phyloP scores from a whole-genome alignment of 148 eudicot genomes.

The Rhododendron vialii region DNA sequence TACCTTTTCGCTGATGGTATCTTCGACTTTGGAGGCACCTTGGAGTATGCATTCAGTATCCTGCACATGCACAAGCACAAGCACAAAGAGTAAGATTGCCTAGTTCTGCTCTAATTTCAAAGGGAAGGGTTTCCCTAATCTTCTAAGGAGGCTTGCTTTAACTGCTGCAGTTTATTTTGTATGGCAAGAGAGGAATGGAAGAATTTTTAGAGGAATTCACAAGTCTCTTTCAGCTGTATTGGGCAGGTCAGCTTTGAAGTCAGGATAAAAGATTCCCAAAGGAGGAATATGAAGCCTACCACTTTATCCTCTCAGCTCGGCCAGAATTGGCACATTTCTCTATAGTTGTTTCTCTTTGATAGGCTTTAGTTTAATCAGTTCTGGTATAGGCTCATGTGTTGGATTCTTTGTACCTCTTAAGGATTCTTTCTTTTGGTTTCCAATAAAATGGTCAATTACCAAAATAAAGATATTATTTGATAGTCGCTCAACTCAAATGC shows the following conservation, averaged over 20 bases:
- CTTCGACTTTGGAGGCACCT: slow-evolving; percentile 73
- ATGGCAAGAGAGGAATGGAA: not conserved
- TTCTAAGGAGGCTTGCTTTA: not conserved
- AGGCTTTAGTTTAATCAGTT: not conserved
- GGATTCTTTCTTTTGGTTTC: not conserved
- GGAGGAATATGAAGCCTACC: not conserved
- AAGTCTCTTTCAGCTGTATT: not conserved
- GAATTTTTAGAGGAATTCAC: not conserved
- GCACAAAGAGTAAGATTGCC: not conserved
- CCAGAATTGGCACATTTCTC: not conserved
- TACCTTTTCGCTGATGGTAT: slow-evolving; percentile 61
- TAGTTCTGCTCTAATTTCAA: not conserved
- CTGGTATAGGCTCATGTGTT: not conserved
- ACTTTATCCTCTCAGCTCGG: not conserved
- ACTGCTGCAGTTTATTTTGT: not conserved
- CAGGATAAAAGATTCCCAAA: not conserved
- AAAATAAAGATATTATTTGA: not conserved
- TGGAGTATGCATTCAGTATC: slow-evolving; percentile 77
- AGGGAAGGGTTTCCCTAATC: not conserved
- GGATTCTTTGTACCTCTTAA: not conserved
- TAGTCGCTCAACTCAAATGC: not conserved
- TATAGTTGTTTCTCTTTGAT: too few relatives aligned
- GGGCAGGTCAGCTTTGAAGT: not conserved
- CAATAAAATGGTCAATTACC: not conserved
- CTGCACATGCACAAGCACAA: slow-evolving; percentile 30